phyloP scores from a whole-genome alignment of 352 stramenopile genomes.

The Pythium apleroticum region DNA sequence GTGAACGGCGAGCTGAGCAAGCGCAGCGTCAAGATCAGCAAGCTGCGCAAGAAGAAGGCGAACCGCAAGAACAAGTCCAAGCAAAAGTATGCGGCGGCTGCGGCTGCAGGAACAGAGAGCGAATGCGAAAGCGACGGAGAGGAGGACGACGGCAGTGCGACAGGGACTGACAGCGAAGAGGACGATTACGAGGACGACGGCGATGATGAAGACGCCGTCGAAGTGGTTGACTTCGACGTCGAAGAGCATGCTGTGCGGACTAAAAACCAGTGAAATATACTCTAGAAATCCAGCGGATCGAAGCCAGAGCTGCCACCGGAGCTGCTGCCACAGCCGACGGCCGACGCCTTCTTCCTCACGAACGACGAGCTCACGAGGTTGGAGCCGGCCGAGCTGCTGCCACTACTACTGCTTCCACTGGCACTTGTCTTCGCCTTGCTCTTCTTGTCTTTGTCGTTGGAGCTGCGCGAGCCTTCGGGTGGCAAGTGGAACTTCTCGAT shows the following conservation, averaged over 20 bases:
- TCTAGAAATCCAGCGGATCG: slow-evolving; percentile 26
- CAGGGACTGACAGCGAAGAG: slow-evolving; percentile 17
- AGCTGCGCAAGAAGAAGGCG: slow-evolving; percentile 67
- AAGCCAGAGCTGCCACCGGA: neutral
- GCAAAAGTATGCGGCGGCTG: slow-evolving; percentile 48
- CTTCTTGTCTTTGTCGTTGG: slow-evolving; percentile 21
- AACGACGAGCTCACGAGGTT: slow-evolving; percentile 29
- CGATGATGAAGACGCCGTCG: slow-evolving; percentile 28
- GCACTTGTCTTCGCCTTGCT: neutral
- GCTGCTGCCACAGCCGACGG: slow-evolving; percentile 9
- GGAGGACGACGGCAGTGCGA: slow-evolving; percentile 17
- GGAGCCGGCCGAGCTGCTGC: neutral
- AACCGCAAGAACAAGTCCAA: slow-evolving; percentile 52
- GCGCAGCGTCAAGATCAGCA: slow-evolving; percentile 63
- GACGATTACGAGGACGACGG: slow-evolving; percentile 30
- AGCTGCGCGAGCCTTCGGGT: slow-evolving; percentile 57
- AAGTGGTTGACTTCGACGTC: slow-evolving; percentile 21
- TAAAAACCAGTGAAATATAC: slow-evolving; percentile 23
- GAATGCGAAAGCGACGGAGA: slow-evolving; percentile 19
- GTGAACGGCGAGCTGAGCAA: slow-evolving; percentile 64
- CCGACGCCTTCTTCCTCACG: neutral
- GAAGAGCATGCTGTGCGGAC: slow-evolving; percentile 37
- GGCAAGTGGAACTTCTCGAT: slow-evolving; percentile 79
- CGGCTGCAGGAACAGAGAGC: neutral
- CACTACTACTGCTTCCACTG: neutral